Base-by-base conservation (phyloP, 208 protist genomes). In the Acanthamoeba lenticulata region DNA sequence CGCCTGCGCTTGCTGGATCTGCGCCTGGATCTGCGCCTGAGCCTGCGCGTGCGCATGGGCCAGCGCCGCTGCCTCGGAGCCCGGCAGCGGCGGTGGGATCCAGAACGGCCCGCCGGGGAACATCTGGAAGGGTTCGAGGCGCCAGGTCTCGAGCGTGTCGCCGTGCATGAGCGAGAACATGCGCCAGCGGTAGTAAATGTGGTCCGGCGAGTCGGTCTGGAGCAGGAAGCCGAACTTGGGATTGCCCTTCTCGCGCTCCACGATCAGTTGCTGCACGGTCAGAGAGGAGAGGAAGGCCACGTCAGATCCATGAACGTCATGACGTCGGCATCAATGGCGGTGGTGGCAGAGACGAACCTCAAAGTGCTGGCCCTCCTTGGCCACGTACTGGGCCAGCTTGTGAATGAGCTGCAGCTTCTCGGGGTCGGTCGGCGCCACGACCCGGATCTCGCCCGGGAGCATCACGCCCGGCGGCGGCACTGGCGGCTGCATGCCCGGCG, bases 121-220 rank as follows among this genome's bases (percentile, higher is more conserved):
- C 38, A 97, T 95, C 49, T 81, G 95, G 29, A 97, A 92, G 29
- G 96, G 92, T 38, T 49, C 85, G 0, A 60, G 65, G 65, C 72
- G 38, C 96, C 95, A 97, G 34, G 38, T 88, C 19, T 77, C 21
- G 15, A 89, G 15, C 27, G 67, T 94, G 40, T 94, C 95, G 38
- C 94, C 95, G 42, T 92, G 52, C 21, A 94, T 13, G 13, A 96
- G 86, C 24, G 95, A 95, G 67, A 81, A 95, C 3, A 95, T 94
- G 19, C 74, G 88, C 96, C 96, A 97, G 47, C 60, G 69, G 57
- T 97, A 97, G 79, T 97, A 97, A 49, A 93, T 79, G 36, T 94
- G 83, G 17, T 97, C 96, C 27, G 83, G 44, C 0, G 52, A 62
- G 40, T 72, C 44, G 57, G 32, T 1, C 42, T 96, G 34, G 67